Evolutionary conservation across 805 yeast genomes (phyloP), one percentile per base, ranked within the genome.

Genomic region (Ogataea glucozyma): DNA sequence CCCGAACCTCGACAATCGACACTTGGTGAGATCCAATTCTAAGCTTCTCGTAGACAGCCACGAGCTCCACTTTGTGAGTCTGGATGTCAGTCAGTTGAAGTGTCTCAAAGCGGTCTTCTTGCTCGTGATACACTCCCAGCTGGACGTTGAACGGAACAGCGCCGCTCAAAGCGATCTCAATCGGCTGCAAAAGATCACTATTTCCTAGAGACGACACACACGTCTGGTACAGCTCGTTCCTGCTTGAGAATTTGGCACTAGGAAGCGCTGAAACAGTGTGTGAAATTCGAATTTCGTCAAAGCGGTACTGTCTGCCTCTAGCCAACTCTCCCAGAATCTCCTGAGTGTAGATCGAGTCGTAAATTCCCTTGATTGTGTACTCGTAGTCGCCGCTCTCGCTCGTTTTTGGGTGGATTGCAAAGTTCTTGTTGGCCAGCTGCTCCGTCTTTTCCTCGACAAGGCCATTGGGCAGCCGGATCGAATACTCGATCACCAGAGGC

Each of bases 11-110:
- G 19, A 69, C 69, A 20, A 91, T 68, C 0, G 78, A 67, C 2
- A 91, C 66, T 10, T 72, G 53, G 57, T 88, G 90, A 27, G 78
- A 77, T 1, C 97, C 98, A n/a, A 84, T 69, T 5, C 75, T 70
- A 48, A 86, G 60, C 3, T 73, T 70, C 26, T 73, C 70, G 52
- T 79, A 78, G 4, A 81, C 49, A 41, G 70, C 70, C 34, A 65
- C 53, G 39, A 74, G 62, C 19, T 70, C 58, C 43, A 75, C 66
- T 2, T 53, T 45, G 3, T 57, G 54, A 0, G 69, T 52, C 10
- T 67, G 58, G 17, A 85, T 65, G 26, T 75, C 65, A 2, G 67
- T 64, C 13, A 85, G 51, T 0, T 66, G 65, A 21, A 79, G 49
- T 17, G 65, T 64, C 39, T 78, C 81, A 1, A 73, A 61, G 45